Evolutionary conservation across 495 filamentous ascomycete species (phyloP).

Genomic region (Neurospora sp.): DNA sequence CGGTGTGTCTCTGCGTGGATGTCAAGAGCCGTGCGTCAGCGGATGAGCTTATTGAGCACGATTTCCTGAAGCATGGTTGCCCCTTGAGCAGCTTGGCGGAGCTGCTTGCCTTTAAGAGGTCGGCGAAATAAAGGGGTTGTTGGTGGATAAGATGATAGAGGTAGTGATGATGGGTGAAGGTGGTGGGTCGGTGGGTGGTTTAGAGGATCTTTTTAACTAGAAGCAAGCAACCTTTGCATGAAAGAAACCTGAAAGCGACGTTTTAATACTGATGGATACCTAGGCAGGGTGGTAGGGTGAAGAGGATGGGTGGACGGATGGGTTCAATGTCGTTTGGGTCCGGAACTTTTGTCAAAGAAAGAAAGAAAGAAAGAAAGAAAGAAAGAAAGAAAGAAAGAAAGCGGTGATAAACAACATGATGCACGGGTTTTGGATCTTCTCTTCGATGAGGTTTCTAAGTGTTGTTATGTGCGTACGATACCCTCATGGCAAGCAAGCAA

Average conservation of each 20-base stretch:
- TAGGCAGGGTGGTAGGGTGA: not conserved
- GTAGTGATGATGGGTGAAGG: not conserved
- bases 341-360: not conserved
- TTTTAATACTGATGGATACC: not conserved
- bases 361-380: not conserved
- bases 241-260: not conserved
- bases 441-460: not conserved
- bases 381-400: not conserved
- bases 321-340: not conserved
- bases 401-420: not conserved
- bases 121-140: slow-evolving; percentile 30
- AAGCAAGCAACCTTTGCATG: not conserved
- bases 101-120: slow-evolving; percentile 65
- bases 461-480: not conserved
- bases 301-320: not conserved
- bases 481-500: not conserved
- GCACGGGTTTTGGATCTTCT: not conserved
- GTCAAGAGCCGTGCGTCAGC: slow-evolving; percentile 90
- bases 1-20: slow-evolving; percentile 90
- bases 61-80: slow-evolving; percentile 73
- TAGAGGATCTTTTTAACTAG: not conserved
- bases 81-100: slow-evolving; percentile 71
- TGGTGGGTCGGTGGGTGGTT: not conserved
- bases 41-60: slow-evolving; percentile 70
- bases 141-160: not conserved